Base-by-base conservation (phyloP, 2,329 filamentous ascomycete species). In the Aspergillus calidoustus region DNA sequence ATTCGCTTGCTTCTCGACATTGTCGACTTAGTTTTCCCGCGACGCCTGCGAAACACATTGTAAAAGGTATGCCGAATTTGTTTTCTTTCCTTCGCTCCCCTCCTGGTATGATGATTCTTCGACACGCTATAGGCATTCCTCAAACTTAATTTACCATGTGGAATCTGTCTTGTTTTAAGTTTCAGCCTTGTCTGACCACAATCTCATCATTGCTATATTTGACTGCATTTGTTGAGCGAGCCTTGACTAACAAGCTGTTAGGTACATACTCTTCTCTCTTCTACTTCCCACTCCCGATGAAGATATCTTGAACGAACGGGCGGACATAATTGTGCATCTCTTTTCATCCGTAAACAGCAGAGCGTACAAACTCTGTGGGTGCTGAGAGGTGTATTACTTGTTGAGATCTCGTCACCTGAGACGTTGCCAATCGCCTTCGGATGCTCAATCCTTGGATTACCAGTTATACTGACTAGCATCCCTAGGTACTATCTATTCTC, bases 381-480 rank as follows among this genome's bases (percentile, higher is more conserved):
- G 82, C 77, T 76, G 71, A 76, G 71, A 73, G 75, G 71, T 79
- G 82, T 81, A 78, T 70, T 83, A 83, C 84, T 87, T 88, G 86
- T 88, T 88, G 86, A 89, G 83, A 87, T 82, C 78, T 87, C 86
- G 86, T 88, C 84, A 85, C 76, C 86, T 88, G 86, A 88, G 65
- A 63, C 65, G 72, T 66, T 67, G 63, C 71, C 65, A 64, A 66
- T 81, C 69, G 43, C 62, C 46, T 47, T 50, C 68, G 67, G 65
- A 54, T 69, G 60, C 66, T 65, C 50, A 54, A 28, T 25, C 38
- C 48, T 62, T 62, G 30, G 62, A 38, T 56, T 67, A 57, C 53
- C 50, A 54, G 61, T 56, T 34, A 60, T 69, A 56, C 65, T 70
- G 61, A 69, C 71, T 63, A 51, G 67, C 59, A 53, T 46, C 57